These are phyloP conservation scores for Sapria himalayana DNA, from an alignment of 345 rosid species.

Conservation along the genomic window DNA sequence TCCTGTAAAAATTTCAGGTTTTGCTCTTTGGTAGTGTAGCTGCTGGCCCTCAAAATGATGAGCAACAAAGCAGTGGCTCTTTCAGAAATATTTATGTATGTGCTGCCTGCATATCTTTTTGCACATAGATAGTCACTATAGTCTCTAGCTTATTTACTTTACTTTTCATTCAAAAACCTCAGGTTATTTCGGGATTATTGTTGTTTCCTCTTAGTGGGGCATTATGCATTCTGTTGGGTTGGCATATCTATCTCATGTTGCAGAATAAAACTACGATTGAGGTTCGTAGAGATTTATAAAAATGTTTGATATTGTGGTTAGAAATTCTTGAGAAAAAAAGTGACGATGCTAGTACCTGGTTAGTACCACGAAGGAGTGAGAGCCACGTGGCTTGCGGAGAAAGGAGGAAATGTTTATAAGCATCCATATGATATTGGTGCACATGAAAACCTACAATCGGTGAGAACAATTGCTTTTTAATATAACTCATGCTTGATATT, in stretches of 20 bases:
- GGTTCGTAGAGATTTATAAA: slow-evolving; percentile 18
- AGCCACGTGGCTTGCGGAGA: slow-evolving; percentile 89
- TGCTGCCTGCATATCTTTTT: slow-evolving; percentile 3
- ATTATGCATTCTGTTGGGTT: slow-evolving; percentile 54
- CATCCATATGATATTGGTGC: slow-evolving; percentile 74
- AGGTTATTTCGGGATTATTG: slow-evolving; percentile 59
- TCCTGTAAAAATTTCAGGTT: slow-evolving; percentile 24
- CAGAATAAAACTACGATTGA: slow-evolving; percentile 85
- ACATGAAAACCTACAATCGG: slow-evolving; percentile 47
- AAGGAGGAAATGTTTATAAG: slow-evolving; percentile 58
- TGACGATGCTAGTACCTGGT: slow-evolving; percentile 3
- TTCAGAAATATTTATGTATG: slow-evolving; percentile 50
- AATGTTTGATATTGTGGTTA: not conserved
- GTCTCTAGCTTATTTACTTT: not conserved
- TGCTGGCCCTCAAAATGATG: slow-evolving; percentile 39
- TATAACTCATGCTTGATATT: too few relatives aligned
- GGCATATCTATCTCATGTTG: slow-evolving; percentile 70
- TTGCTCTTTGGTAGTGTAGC: slow-evolving; percentile 72
- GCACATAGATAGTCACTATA: slow-evolving; percentile 5
- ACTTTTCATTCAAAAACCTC: slow-evolving; percentile 10
- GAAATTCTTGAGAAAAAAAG: too few relatives aligned
- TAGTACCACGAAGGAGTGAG: slow-evolving; percentile 92
- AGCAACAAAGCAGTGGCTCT: slow-evolving; percentile 34
- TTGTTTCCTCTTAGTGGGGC: slow-evolving; percentile 44
- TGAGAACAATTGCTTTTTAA: slow-evolving; percentile 17